phyloP scores from a whole-genome alignment of 2,329 filamentous ascomycete genomes.

The Penicillium sp. region DNA sequence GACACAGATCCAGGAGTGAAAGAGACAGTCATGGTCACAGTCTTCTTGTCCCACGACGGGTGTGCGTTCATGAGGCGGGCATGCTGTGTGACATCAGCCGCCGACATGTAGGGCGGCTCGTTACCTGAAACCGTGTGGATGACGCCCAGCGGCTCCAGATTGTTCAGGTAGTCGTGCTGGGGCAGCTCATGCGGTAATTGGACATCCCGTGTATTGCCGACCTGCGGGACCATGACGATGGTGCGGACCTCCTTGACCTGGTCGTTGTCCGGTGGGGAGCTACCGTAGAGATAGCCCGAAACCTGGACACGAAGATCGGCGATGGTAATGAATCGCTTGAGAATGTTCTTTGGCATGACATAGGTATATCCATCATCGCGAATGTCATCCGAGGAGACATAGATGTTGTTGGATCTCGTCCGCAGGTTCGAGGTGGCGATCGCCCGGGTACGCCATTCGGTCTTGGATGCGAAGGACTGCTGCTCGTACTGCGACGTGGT shows the following conservation, averaged over 20 bases:
- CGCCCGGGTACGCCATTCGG: slow-evolving; percentile 94
- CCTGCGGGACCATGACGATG: slow-evolving; percentile 96
- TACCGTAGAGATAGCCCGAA: slow-evolving; percentile 90
- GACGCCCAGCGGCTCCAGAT: slow-evolving; percentile 84
- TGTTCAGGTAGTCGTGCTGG: slow-evolving; percentile 83
- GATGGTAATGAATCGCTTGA: slow-evolving; percentile 97
- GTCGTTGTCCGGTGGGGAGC: slow-evolving; percentile 87
- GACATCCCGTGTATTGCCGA: slow-evolving; percentile 87
- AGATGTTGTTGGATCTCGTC: slow-evolving; percentile 95
- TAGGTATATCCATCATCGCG: slow-evolving; percentile 90
- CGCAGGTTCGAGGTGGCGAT: slow-evolving; percentile 95
- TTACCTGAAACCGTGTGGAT: slow-evolving; percentile 96
- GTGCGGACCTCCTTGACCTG: slow-evolving; percentile 96
- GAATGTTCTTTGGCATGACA: slow-evolving; percentile 97
- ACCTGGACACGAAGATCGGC: slow-evolving; percentile 95
- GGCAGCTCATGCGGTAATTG: slow-evolving; percentile 87
- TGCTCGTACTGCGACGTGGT: slow-evolving; percentile 98
- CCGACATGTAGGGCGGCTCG: slow-evolving; percentile 94
- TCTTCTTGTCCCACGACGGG: slow-evolving; percentile 79
- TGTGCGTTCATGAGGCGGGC: slow-evolving; percentile 85
- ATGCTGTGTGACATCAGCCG: slow-evolving; percentile 91
- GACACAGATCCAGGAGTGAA: slow-evolving; percentile 97
- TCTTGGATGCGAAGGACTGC: slow-evolving; percentile 96
- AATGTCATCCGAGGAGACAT: slow-evolving; percentile 93
- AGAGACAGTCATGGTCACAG: slow-evolving; percentile 88